These are phyloP conservation scores for Rhodotorula sp. DNA, from an alignment of 1,284 basidiomycete genomes.

Conservation along the genomic window DNA sequence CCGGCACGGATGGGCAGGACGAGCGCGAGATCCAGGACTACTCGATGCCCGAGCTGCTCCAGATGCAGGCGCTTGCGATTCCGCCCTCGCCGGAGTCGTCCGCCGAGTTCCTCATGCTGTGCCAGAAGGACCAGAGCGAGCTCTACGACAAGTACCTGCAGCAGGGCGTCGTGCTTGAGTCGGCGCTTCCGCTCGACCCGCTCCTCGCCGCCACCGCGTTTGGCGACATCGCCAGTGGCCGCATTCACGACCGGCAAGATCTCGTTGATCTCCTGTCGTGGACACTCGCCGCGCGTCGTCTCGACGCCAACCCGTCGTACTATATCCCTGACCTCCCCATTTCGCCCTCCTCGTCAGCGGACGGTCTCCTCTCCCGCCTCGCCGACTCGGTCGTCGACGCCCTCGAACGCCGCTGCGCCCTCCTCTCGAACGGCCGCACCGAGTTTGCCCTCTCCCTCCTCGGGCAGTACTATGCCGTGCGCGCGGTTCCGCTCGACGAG, in stretches of 20 bases:
- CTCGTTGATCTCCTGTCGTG: slow-evolving; percentile 74
- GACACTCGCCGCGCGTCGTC: slow-evolving; percentile 74
- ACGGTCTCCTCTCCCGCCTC: slow-evolving; percentile 65
- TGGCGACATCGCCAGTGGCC: slow-evolving; percentile 45
- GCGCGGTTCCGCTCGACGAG: slow-evolving; percentile 15
- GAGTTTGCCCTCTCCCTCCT: slow-evolving; percentile 21
- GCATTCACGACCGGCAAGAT: slow-evolving; percentile 64
- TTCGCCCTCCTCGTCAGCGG: slow-evolving; percentile 53
- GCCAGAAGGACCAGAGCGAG: slow-evolving; percentile 77
- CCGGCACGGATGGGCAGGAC: slow-evolving; percentile 25
- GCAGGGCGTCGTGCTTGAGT: slow-evolving; percentile 82
- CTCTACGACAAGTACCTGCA: slow-evolving; percentile 77
- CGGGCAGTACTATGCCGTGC: slow-evolving; percentile 9
- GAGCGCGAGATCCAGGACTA: slow-evolving; percentile 63
- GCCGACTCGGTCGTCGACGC: slow-evolving; percentile 58
- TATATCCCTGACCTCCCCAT: slow-evolving; percentile 59
- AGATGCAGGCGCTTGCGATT: slow-evolving; percentile 85
- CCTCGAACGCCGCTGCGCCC: slow-evolving; percentile 32
- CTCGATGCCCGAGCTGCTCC: slow-evolving; percentile 73
- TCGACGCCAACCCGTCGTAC: slow-evolving; percentile 80
- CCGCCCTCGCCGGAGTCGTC: slow-evolving; percentile 48
- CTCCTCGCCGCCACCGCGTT: slow-evolving; percentile 26
- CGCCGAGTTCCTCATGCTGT: slow-evolving; percentile 81
- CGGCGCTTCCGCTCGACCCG: slow-evolving; percentile 27
- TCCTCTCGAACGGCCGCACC: slow-evolving; percentile 17